Evolutionary conservation across 2,329 filamentous ascomycete species (phyloP).

Genomic region (Colletotrichum musicola): DNA sequence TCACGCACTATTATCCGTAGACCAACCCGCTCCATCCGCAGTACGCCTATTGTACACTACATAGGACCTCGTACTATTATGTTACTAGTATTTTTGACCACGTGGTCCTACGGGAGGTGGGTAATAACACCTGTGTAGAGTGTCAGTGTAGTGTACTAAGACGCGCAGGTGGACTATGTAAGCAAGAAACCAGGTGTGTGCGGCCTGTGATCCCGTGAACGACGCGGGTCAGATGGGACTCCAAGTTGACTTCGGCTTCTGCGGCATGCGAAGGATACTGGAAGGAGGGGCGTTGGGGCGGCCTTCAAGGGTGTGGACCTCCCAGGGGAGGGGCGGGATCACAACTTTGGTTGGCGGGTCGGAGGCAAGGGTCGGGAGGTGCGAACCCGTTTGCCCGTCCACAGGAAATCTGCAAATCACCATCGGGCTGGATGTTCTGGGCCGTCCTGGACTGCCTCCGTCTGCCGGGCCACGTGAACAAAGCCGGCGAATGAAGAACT

Average conservation of each 20-base stretch:
- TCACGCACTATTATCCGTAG: not conserved
- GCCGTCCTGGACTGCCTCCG: not conserved
- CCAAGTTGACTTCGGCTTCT: constrained; percentile 20
- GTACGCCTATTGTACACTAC: not conserved
- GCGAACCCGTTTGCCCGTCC: no score
- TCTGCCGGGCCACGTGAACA: not conserved
- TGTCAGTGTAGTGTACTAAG: no score
- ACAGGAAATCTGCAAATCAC: not conserved
- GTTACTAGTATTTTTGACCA: not conserved
- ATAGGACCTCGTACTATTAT: not conserved
- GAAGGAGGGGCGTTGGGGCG: not conserved
- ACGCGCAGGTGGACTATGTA: no score
- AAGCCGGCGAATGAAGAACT: no score
- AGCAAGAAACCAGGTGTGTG: no score
- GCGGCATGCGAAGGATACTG: constrained; percentile 9
- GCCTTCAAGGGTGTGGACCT: not conserved
- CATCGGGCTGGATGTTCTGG: not conserved
- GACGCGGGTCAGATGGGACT: constrained; percentile 26
- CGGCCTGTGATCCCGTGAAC: constrained; percentile 1
- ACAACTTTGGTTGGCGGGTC: constrained; percentile 29
- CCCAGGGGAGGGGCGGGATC: constrained; percentile 15
- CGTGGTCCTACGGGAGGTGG: no score
- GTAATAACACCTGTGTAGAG: no score
- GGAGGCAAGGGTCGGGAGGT: constrained; percentile 14
- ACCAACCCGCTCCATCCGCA: no score